Percentiles rank a stretch among this genome's conserved stretches.
Evolutionary conservation across 2,329 filamentous ascomycete species (phyloP).

Genomic region (Karstenula rhodostoma): DNA sequence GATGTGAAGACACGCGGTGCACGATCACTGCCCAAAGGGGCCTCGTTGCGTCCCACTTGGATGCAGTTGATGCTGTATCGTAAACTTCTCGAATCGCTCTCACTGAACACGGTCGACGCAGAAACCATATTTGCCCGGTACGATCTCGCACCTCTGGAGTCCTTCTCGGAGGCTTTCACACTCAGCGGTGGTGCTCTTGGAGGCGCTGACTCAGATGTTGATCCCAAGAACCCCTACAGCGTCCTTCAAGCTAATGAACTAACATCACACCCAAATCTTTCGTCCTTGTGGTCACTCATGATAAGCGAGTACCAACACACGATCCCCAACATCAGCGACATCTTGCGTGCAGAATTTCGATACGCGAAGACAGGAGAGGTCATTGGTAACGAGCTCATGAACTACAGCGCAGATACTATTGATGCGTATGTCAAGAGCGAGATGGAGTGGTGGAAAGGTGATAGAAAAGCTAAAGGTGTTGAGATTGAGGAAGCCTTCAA

Average conservation of each 20-base stretch:
- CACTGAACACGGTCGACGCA: conserved; percentile 74
- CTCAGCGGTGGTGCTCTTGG: conserved; percentile 75
- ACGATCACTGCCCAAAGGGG: conserved; percentile 68
- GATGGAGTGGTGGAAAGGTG: conserved; percentile 88
- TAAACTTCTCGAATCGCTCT: conserved; percentile 79
- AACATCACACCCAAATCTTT: conserved; percentile 66
- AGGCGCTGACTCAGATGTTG: conserved; percentile 56
- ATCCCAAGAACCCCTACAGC: conserved; percentile 32
- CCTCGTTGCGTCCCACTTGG: conserved; percentile 75
- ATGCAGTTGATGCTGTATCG: conserved; percentile 93
- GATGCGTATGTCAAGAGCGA: conserved; percentile 72
- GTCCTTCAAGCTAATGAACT: conserved; percentile 59
- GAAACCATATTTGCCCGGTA: conserved; percentile 75
- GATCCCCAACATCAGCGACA: conserved; percentile 62
- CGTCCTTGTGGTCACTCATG: conserved; percentile 69
- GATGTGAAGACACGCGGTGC: conserved; percentile 87
- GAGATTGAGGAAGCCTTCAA: conserved; percentile 87
- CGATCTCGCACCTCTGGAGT: conserved; percentile 67
- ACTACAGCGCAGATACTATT: conserved; percentile 71
- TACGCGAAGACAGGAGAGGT: conserved; percentile 57
- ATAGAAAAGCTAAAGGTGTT: conserved; percentile 76
- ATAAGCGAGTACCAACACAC: conserved; percentile 63
- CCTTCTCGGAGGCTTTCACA: conserved; percentile 82
- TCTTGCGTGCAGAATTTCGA: conserved; percentile 67
- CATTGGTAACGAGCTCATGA: conserved; percentile 68